These are phyloP conservation scores for Nyctanthes arbortristis DNA, from an alignment of 257 asterid genomes.

Conservation along the genomic window DNA sequence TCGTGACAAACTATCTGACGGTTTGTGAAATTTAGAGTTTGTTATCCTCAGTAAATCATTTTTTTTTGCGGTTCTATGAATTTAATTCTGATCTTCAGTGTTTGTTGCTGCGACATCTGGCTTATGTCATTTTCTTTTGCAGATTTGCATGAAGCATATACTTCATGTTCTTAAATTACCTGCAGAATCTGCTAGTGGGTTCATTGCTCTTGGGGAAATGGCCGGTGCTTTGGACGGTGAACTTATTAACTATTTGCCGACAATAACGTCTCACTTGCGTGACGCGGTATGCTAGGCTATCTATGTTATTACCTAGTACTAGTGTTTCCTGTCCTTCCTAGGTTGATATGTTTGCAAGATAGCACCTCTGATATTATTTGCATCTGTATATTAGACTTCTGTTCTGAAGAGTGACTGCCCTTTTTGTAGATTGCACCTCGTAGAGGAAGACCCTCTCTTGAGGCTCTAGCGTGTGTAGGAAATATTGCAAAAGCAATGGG, in stretches of 20 bases:
- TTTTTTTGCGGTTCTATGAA: conserved; percentile 6
- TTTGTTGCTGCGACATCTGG: conserved; percentile 17
- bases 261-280: conserved; percentile 92
- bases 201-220: conserved; percentile 99
- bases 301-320: conserved; percentile 25
- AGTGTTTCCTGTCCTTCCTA: not conserved
- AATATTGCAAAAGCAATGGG: conserved; percentile 99
- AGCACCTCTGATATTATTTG: conserved; percentile 12
- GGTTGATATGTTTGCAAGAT: conserved; percentile 15
- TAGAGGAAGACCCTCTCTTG: conserved; percentile 91
- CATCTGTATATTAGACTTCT: conserved; percentile 6
- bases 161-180: conserved; percentile 96
- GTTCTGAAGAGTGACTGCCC: conserved; percentile 24
- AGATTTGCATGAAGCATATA: conserved; percentile 99
- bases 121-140: conserved; percentile 33
- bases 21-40: conserved; percentile 38
- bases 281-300: conserved; percentile 71
- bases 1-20: conserved; percentile 92
- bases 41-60: conserved; percentile 14
- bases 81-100: conserved; percentile 20
- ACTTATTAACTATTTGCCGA: conserved; percentile 95
- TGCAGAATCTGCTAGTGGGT: conserved; percentile 96
- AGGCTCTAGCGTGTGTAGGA: conserved; percentile 99
- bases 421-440: conserved; percentile 93
- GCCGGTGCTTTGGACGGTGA: conserved; percentile 99